Evolutionary conservation across 2,329 filamentous ascomycete genomes (phyloP), one percentile per base, ranked within the genome.

Genomic region (Rugonectria rugulosa): DNA sequence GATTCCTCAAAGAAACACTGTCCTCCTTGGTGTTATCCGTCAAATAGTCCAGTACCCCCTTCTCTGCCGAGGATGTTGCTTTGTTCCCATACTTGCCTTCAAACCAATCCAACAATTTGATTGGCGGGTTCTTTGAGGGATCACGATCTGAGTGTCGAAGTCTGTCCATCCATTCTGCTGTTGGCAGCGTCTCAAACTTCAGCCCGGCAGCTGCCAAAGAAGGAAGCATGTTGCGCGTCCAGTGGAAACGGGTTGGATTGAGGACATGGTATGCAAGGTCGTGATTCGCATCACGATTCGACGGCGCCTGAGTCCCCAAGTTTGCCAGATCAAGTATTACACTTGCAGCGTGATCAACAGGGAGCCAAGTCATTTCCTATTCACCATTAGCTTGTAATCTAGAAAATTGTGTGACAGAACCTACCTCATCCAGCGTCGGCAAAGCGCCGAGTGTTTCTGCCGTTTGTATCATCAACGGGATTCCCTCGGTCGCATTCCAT

Each of bases 31-130:
- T 63, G 20, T 43, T 42, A 0, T 53, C 49, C 2, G 63, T 65
- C 7, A 64, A 6, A 2, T 59, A 65, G 2, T 65, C 59, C 19
- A 65, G 8, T 19, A 20, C 17, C 17, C 34, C 0, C 38, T 42
- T 51, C 19, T 66, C 61, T 0, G 52, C 51, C 0, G 59, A 57
- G 51, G 31, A 38, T 11, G 34, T 19, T 19, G 46, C 56, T 12
- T 66, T 64, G 5, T 41, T 34, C 0, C 63, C 64, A 4, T 70
- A 70, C 29, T 70, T 70, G 0, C 59, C 49, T 21, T 66, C 66
- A 54, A 83, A 84, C 70, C 82, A 85, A 36, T 82, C 80, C 1
- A 83, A 56, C 1, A 84, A 70, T 65, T 83, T 84, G 59, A 82
- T 74, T 0, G 79, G 75, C 10, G 82, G 81, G 59, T 85, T 85